Base-by-base conservation (phyloP, 176 grass and related monocot species). In the Juncus inflexus region DNA sequence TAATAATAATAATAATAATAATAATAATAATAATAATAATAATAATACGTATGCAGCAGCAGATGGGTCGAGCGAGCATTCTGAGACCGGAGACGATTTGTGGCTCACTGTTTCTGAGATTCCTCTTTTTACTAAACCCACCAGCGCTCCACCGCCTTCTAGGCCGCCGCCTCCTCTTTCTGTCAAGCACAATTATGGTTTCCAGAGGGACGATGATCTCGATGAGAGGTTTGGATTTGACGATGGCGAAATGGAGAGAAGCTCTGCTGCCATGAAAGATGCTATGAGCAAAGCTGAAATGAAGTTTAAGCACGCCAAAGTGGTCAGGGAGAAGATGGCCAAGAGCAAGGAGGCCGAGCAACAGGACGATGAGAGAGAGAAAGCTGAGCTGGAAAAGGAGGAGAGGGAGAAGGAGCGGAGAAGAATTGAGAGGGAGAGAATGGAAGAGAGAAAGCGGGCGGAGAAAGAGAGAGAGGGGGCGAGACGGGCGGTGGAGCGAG, bases 41-140 rank as follows among this genome's bases (percentile, higher is more conserved):
- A 28, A 83, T 52, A 74, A 12, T 58, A 71, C 38, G 41, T 89
- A 73, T 66, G 72, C 56, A 35, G 63, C 67, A 52, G 83, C 55
- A 9, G 80, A 86, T 7, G 67, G 70, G 16, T 82, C 80, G 73
- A 77, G 45, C n/a, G 67, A 74, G 60, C 54, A 74, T 74, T 74
- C 67, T 74, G 88, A 84, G 71, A 86, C 83, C 7, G 73, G 74
- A 76, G 88, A 86, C 58, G 94, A 89, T 63, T 43, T 92, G 83
- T 99, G 94, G 94, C 77, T 99, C 77, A 86, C 88, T 79, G 80
- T 99, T 92, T 83, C 75, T 73, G 94, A 99, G 80, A 92, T 99
- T 77, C 88, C 88, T 28, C 88, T 99, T 55, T 89, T 86, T 68
- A 99, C 94, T 42, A 74, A 50, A 52, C 88, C 88, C 68, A 92